Base-by-base conservation (phyloP, 2,329 filamentous ascomycete genomes). In the Fusarium goolgardi region DNA sequence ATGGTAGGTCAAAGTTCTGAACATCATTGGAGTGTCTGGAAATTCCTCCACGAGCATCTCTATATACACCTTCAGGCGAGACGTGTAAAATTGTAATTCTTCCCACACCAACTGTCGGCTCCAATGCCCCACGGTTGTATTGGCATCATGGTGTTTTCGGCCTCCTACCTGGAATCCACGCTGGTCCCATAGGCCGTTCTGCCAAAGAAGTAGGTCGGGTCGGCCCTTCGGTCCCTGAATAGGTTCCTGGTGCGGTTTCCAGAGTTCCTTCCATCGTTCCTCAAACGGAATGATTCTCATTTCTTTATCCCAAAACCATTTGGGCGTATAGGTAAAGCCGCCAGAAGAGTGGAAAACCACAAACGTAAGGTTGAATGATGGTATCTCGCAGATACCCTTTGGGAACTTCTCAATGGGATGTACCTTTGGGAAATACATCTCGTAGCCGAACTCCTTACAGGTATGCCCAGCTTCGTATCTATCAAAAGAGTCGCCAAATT, bases 401-500 rank as follows among this genome's bases (percentile, higher is more conserved):
- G 53, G 56, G 27, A 27, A 11, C 13, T 29, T n/a, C n/a, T 58
- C 53, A 0, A 58, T 35, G 5, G 20, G 4, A 2, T 59, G 40
- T 0, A 59, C 12, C 1, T 27, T 40, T 4, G 53, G 53, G 18
- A 59, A 59, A 3, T 6, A 16, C 53, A 59, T 59, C 12, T 59
- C 53, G 6, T 44, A 32, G 4, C 34, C 56, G 6, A 59, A 58
- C n/a, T 59, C 56, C 1, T 40, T 54, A 2, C 56, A 59, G n/a
- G 21, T 29, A 25, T 58, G 41, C 10, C 16, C 23, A 8, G 53
- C 56, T 13, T 45, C 53, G 18, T 29, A 23, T 11, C 56, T 59
- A 15, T 59, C 56, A 3, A 59, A 18, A 18, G 56, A 59, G 41
- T 59, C 56, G 3, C 56, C 56, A 2, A 59, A 59, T 15, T 56